phyloP scores from a whole-genome alignment of 371 early-diverging fungal species.

The Thermomucor indicae-seudaticae region DNA sequence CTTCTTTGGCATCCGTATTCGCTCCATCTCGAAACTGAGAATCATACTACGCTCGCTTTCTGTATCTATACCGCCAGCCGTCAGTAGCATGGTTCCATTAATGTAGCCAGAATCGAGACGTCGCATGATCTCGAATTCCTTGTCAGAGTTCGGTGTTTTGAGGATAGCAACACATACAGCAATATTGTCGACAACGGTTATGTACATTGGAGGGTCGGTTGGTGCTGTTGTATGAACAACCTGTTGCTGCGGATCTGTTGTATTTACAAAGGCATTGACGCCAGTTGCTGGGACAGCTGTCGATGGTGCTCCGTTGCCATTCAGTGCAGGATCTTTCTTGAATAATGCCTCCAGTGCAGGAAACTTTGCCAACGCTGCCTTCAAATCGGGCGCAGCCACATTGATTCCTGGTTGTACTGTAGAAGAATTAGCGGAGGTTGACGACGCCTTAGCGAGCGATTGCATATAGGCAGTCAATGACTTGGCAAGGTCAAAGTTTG shows the following conservation, averaged over 20 bases:
- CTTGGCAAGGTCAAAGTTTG: slow-evolving; percentile 33
- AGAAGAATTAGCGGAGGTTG: slow-evolving; percentile 5
- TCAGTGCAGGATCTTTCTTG: slow-evolving; percentile 31
- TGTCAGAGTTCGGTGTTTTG: slow-evolving; percentile 38
- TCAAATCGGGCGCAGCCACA: slow-evolving; percentile 27
- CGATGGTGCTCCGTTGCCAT: background rate
- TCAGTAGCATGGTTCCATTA: slow-evolving; percentile 79
- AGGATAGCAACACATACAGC: slow-evolving; percentile 71
- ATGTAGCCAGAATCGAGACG: slow-evolving; percentile 79
- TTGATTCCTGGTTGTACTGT: slow-evolving; percentile 1
- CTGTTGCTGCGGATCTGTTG: slow-evolving; percentile 6
- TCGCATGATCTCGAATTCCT: slow-evolving; percentile 65
- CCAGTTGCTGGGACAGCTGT: background rate
- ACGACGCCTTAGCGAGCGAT: slow-evolving; percentile 9
- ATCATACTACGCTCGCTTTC: slow-evolving; percentile 86
- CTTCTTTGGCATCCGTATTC: slow-evolving; percentile 71
- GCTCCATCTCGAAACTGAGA: slow-evolving; percentile 79
- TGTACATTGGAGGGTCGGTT: slow-evolving; percentile 57
- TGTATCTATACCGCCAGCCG: slow-evolving; percentile 83
- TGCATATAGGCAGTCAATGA: slow-evolving; percentile 38
- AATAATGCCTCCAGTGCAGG: slow-evolving; percentile 36
- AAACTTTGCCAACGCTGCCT: slow-evolving; percentile 33
- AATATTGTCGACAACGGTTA: slow-evolving; percentile 70
- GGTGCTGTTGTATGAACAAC: slow-evolving; percentile 17
- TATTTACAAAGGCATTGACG: slow-evolving; percentile 1